Conservation (phyloP, 2,329 filamentous ascomycete genomes). For the Fusarium luffae region DNA sequence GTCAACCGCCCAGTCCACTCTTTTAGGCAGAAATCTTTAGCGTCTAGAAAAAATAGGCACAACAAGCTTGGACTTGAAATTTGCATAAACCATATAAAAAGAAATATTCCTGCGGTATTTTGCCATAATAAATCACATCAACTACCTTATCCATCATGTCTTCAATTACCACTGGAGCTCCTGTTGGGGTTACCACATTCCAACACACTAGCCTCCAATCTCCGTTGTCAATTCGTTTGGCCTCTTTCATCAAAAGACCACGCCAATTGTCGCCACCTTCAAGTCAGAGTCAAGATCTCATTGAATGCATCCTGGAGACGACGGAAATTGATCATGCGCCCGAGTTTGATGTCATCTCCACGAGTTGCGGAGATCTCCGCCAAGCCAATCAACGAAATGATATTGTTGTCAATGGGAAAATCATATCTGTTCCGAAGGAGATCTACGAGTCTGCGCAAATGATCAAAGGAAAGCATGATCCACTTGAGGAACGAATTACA, state of each 20-base stretch:
- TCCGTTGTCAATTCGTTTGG: neutral
- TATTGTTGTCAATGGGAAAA: neutral
- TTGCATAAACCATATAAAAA: neutral
- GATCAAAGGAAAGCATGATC: neutral
- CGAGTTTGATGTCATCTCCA: neutral
- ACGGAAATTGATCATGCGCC: neutral
- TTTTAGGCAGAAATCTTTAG: neutral
- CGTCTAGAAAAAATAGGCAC: neutral
- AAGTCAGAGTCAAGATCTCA: neutral
- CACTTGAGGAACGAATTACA: neutral
- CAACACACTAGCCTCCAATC: neutral
- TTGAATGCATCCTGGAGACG: neutral
- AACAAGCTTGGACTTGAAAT: neutral
- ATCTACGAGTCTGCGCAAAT: neutral
- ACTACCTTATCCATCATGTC: neutral
- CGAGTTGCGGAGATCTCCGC: neutral
- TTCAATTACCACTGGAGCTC: neutral
- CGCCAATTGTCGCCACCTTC: neutral
- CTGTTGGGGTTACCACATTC: neutral
- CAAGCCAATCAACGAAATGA: neutral
- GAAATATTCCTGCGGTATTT: neutral
- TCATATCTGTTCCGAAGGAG: neutral
- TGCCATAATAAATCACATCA: neutral
- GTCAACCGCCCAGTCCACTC: neutral
- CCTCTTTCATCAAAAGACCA: neutral